Conservation (phyloP, 768 basidiomycete species). For the Amyloporia xantha region DNA sequence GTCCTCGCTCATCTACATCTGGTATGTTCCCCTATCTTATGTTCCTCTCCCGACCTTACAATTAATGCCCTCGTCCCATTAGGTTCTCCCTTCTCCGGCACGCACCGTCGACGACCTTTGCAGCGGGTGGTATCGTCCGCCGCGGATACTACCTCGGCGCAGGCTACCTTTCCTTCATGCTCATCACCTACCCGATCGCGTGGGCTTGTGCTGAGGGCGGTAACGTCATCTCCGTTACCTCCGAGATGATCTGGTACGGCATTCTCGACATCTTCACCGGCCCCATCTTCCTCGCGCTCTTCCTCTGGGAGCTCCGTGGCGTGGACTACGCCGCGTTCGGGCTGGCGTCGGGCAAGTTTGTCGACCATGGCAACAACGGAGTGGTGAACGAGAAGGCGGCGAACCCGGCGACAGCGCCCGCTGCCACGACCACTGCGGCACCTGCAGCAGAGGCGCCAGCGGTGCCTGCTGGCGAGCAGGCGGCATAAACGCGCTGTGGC, state of each 20-base stretch:
- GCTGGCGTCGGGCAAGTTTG: slow-evolving; percentile 23
- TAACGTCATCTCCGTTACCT: slow-evolving; percentile 41
- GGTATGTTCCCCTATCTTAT: slow-evolving; percentile 27
- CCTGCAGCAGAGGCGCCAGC: no score
- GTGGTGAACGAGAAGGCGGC: not conserved
- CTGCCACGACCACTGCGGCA: no score
- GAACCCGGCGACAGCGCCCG: not conserved
- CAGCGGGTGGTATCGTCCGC: slow-evolving; percentile 19
- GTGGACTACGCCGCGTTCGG: slow-evolving; percentile 26
- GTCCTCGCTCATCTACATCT: slow-evolving; percentile 41
- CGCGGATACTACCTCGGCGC: slow-evolving; percentile 25
- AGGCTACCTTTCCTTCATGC: slow-evolving; percentile 42
- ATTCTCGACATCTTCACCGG: slow-evolving; percentile 38
- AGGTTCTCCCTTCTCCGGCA: slow-evolving; percentile 22
- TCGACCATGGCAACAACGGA: slow-evolving; percentile 7
- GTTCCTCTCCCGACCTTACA: slow-evolving; percentile 1
- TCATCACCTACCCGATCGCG: slow-evolving; percentile 49
- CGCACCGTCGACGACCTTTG: slow-evolving; percentile 23
- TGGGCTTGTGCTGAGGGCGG: slow-evolving; percentile 53
- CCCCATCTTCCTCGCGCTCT: slow-evolving; percentile 31
- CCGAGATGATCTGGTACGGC: slow-evolving; percentile 53
- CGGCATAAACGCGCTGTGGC: no score
- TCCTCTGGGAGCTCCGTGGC: slow-evolving; percentile 17
- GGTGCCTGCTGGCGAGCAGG: no score
- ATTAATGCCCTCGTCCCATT: not conserved